Percentiles rank a stretch among this genome's conserved stretches.
Evolutionary conservation across 2,329 filamentous ascomycete genomes (phyloP).

Genomic region (Alternaria gansuensis): DNA sequence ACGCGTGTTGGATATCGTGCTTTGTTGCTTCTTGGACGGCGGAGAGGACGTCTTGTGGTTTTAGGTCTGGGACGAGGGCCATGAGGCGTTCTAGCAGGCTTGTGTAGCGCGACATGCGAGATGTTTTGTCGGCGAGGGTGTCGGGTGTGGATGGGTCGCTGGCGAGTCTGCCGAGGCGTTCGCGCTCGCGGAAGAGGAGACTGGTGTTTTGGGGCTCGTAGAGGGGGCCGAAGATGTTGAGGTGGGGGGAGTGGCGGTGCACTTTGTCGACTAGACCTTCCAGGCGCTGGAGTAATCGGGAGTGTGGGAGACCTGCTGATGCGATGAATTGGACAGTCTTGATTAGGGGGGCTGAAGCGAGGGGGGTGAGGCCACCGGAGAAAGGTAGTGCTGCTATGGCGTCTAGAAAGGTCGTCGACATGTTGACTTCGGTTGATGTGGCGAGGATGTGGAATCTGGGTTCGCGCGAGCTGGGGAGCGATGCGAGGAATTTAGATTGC

Average conservation of each 20-base stretch:
- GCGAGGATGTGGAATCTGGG: constrained; percentile 32
- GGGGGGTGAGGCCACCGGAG: constrained; percentile 38
- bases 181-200: constrained; percentile 40
- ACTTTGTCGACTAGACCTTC: constrained; percentile 49
- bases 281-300: constrained; percentile 46
- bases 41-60: constrained; percentile 28
- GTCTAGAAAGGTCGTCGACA: constrained; percentile 33
- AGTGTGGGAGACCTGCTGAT: constrained; percentile 37
- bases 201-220: constrained; percentile 36
- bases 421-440: constrained; percentile 24
- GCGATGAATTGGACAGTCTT: constrained; percentile 40
- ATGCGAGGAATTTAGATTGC: constrained; percentile 32
- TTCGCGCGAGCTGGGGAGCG: constrained; percentile 36
- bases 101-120: constrained; percentile 42
- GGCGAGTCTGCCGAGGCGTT: constrained; percentile 38
- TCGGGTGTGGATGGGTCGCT: constrained; percentile 28
- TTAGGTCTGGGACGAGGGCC: constrained; percentile 35
- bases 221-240: constrained; percentile 43
- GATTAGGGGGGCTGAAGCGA: constrained; percentile 38
- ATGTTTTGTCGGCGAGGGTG: constrained; percentile 35
- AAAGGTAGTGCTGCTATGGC: constrained; percentile 44
- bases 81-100: constrained; percentile 46
- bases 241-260: constrained; percentile 37
- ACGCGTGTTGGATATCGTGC: constrained; percentile 33
- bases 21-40: constrained; percentile 37